Evolutionary conservation across 2,329 filamentous ascomycete genomes (phyloP), one percentile per base, ranked within the genome.

Genomic region (Colletotrichum horii): DNA sequence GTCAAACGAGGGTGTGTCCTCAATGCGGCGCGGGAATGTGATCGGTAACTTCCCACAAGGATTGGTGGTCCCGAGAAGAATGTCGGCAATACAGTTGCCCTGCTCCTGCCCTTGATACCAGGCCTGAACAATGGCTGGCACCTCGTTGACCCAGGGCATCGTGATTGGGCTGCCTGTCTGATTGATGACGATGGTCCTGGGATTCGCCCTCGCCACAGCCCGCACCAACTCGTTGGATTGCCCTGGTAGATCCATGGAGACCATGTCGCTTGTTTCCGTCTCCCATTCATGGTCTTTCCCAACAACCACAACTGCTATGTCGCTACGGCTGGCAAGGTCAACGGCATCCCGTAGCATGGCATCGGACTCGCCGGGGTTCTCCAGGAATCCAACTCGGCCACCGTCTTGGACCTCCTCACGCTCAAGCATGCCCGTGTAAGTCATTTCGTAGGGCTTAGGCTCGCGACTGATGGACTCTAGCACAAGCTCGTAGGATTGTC

Each of bases 141-240:
- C 7, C 0, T 22, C n/a, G 1, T 56, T 56, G 52, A 1, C 24
- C 52, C 52, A 56, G 12, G 52, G 52, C 52, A 26, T 26, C 0
- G 12, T 16, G 24, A 56, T 16, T 8, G 52, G 52, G 12, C n/a
- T 56, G 0, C 52, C 52, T 5, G 52, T 24, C 7, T 56, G 52
- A 9, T 56, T 56, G 66, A 56, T 9, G 80, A 81, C 9, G 80
- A 82, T 43, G 38, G 19, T 43, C 9, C 38, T 43, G 19, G 38
- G 1, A 43, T 43, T 43, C 3, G 38, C 38, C 19, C 5, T 43
- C 38, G 19, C 19, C 1, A 43, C 38, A 43, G 38, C 38, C 38
- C 38, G 19, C 4, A 43, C 38, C 38, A 43, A 43, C 19, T n/a
- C 38, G 38, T 43, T 43, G 1, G 38, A n/a, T n/a, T n/a, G 38